phyloP scores from a whole-genome alignment of 2,329 filamentous ascomycete species.

The Penicillium expansum region DNA sequence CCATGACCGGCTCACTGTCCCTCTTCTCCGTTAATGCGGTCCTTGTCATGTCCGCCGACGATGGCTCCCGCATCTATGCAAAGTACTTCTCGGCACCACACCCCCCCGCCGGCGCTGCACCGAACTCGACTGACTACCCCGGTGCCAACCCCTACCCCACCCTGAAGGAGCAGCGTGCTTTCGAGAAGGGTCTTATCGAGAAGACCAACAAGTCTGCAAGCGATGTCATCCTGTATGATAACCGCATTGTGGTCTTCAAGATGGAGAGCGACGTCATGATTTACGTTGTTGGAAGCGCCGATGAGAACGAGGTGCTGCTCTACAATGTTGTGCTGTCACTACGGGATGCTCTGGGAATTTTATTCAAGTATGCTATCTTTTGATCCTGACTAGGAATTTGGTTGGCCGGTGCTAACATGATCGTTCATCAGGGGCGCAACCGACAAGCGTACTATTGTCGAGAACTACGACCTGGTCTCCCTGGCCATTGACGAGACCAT shows the following conservation, averaged over 20 bases:
- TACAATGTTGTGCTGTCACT: slow-evolving; percentile 94
- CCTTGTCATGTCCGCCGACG: slow-evolving; percentile 77
- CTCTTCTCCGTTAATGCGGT: slow-evolving; percentile 75
- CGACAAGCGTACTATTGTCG: slow-evolving; percentile 95
- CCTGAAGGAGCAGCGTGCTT: slow-evolving; percentile 89
- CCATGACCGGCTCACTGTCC: slow-evolving; percentile 72
- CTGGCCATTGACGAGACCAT: slow-evolving; percentile 94
- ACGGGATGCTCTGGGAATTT: slow-evolving; percentile 81
- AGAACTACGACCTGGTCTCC: slow-evolving; percentile 96
- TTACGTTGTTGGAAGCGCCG: slow-evolving; percentile 84
- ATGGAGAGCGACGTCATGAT: slow-evolving; percentile 95
- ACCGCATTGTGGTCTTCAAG: slow-evolving; percentile 95
- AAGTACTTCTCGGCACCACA: slow-evolving; percentile 85
- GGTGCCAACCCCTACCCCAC: slow-evolving; percentile 78
- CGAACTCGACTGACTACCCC: slow-evolving; percentile 57
- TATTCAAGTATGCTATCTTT: slow-evolving; percentile 74
- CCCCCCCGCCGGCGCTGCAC: slow-evolving; percentile 57
- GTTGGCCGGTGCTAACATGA: slow-evolving; percentile 15
- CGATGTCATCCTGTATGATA: slow-evolving; percentile 97
- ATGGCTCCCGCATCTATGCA: slow-evolving; percentile 85
- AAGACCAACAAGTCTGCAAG: slow-evolving; percentile 95
- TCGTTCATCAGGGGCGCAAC: slow-evolving; percentile 70
- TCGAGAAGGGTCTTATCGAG: slow-evolving; percentile 91
- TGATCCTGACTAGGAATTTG: not conserved
- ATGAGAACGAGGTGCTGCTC: slow-evolving; percentile 95